Evolutionary conservation across 345 rosid genomes (phyloP).

Genomic region (Passiflora organensis): DNA sequence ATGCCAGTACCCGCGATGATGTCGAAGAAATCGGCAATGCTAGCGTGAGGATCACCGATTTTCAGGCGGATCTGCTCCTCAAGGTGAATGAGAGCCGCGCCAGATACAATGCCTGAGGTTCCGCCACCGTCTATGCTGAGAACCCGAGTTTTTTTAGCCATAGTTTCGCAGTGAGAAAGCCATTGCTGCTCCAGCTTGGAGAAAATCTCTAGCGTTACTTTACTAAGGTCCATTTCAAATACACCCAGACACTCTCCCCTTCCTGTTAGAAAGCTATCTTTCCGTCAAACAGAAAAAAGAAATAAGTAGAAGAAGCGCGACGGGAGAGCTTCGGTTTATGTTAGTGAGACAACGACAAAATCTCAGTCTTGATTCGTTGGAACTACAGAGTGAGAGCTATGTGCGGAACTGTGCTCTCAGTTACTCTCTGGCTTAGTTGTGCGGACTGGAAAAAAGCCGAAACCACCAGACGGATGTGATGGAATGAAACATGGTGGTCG

Average conservation of each 20-base stretch:
- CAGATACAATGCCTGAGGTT: slow-evolving; percentile 61
- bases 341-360: slow-evolving; percentile 29
- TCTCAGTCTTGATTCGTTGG: slow-evolving; percentile 5
- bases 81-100: slow-evolving; percentile 61
- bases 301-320: background rate
- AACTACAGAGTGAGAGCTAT: background rate
- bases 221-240: slow-evolving; percentile 65
- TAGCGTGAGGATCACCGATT: slow-evolving; percentile 59
- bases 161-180: slow-evolving; percentile 71
- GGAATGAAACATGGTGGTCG: slow-evolving; percentile 3
- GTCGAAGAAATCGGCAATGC: slow-evolving; percentile 81
- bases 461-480: slow-evolving; percentile 14
- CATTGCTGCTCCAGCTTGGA: slow-evolving; percentile 82
- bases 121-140: slow-evolving; percentile 94
- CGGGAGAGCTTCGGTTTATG: slow-evolving; percentile 37
- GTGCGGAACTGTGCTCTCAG: slow-evolving; percentile 1
- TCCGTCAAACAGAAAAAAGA: background rate
- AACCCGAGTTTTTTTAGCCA: slow-evolving; percentile 53
- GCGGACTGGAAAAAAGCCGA: slow-evolving; percentile 12
- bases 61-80: slow-evolving; percentile 86
- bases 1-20: slow-evolving; percentile 81
- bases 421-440: slow-evolving; percentile 4
- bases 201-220: slow-evolving; percentile 90
- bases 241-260: too few species aligned
- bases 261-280: background rate